These are phyloP conservation scores for Jamesozyma lodderae DNA, from an alignment of 805 yeast genomes.

Conservation along the genomic window DNA sequence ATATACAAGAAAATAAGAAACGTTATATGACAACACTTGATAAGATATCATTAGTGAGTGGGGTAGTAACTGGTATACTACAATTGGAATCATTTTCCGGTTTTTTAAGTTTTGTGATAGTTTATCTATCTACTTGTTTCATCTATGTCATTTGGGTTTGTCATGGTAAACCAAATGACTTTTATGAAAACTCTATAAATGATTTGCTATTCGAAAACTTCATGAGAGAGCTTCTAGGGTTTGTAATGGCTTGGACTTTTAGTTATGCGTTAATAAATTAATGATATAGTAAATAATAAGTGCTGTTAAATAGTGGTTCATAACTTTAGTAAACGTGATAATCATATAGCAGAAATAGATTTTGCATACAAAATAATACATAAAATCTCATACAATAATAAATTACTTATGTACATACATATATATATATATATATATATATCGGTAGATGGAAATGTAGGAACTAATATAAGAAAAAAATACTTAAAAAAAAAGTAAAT, in stretches of 20 bases:
- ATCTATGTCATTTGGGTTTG: conserved; percentile 31
- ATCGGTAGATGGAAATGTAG: no score
- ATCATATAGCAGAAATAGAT: no score
- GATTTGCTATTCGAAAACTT: conserved; percentile 38
- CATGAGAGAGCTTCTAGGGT: conserved; percentile 42
- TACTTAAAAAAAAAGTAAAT: no score
- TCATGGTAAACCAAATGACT: conserved; percentile 30
- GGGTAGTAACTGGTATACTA: conserved; percentile 47
- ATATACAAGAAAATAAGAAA: conserved; percentile 20
- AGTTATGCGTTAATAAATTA: conserved; percentile 38
- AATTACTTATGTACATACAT: no score
- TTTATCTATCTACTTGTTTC: conserved; percentile 29
- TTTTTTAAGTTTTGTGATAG: conserved; percentile 34
- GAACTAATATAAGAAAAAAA: no score
- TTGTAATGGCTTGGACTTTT: conserved; percentile 51
- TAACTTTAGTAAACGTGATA: no score
- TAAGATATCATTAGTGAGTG: conserved; percentile 40
- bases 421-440: no score
- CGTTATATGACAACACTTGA: conserved; percentile 33
- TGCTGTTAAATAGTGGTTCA: not conserved
- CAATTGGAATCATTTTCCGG: conserved; percentile 43
- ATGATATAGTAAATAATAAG: not conserved
- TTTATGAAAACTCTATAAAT: conserved; percentile 33
- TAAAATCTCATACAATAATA: no score
- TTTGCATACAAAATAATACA: no score